Base-by-base conservation (phyloP, 2,329 filamentous ascomycete species). In the Parastagonospora avenae region DNA sequence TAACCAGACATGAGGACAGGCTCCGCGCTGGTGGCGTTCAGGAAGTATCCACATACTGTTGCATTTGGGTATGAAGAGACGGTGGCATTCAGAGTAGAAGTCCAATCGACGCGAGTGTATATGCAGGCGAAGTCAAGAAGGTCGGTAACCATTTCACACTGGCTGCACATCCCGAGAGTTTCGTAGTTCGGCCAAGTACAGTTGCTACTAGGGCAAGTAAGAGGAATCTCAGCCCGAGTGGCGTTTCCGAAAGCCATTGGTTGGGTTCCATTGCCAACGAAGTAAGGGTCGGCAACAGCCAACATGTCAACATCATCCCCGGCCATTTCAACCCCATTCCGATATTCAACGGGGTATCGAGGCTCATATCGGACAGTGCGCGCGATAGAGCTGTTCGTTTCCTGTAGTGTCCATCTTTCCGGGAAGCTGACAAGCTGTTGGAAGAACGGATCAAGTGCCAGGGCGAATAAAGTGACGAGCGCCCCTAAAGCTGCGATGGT, bases 381-480 rank as follows among this genome's bases (percentile, higher is more conserved):
- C 0, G 67, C 52, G 1, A 73, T 62, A 0, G 50, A 19, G 8
- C 63, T 57, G 0, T 39, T 48, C 0, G 43, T 42, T 9, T 57
- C 46, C 7, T 59, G 47, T 4, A 60, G 7, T 0, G 52, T 39
- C 61, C 63, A 70, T 0, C 55, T 46, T 0, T 64, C 52, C 0
- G 68, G 70, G 16, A 65, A 70, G 6, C 53, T 47, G 0, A 70
- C 63, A 0, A 74, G 55, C 16, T 71, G 67, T 37, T 73, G 70
- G 12, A 73, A 72, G 16, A 72, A 71, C 0, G 70, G 64, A 35
- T 73, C 69, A 0, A 72, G 36, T 0, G 62, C 64, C 6, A 72
- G 8, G 0, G 42, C 40, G 1, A 54, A 48, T 1, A 70, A 1
- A 0, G 48, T 72, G 1, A 73, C 48, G 0, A 64, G 12, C 0